Percentiles rank a stretch among this genome's conserved stretches.
phyloP scores from a whole-genome alignment of 306 rosid species.

The Chamaecrista fasciculata region DNA sequence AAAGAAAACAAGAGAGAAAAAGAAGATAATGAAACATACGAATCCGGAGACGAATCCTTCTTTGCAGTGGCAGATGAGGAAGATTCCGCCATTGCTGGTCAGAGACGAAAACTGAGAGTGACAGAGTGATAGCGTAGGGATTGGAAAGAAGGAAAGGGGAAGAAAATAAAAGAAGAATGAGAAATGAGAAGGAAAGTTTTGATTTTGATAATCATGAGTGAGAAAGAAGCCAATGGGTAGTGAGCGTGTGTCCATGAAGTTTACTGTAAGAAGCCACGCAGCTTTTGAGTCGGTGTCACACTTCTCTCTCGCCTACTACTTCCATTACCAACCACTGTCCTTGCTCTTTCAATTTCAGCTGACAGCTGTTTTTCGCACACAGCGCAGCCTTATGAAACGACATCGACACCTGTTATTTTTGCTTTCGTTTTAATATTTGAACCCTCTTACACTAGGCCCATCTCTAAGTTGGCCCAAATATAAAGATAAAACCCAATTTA shows the following conservation, averaged over 20 bases:
- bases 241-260: conserved; percentile 14
- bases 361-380: too few relatives aligned
- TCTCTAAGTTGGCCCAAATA: not conserved
- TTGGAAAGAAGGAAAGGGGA: too few relatives aligned
- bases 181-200: not conserved
- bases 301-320: not conserved
- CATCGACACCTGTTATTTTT: not conserved
- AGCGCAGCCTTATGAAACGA: not conserved
- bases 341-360: too few relatives aligned
- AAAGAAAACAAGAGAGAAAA: too few relatives aligned
- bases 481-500: not conserved
- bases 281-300: not conserved
- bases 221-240: conserved; percentile 7
- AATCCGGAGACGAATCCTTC: conserved; percentile 25
- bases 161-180: too few relatives aligned
- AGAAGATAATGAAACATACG: conserved; percentile 20
- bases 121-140: too few relatives aligned
- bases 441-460: not conserved
- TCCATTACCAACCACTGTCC: not conserved
- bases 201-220: not conserved
- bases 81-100: conserved; percentile 30
- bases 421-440: not conserved
- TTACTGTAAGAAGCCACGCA: not conserved
- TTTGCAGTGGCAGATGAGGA: conserved; percentile 14
- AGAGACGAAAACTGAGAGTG: too few relatives aligned